Evolutionary conservation across 2,329 filamentous ascomycete species (phyloP).

Genomic region (Aspergillus flavus): DNA sequence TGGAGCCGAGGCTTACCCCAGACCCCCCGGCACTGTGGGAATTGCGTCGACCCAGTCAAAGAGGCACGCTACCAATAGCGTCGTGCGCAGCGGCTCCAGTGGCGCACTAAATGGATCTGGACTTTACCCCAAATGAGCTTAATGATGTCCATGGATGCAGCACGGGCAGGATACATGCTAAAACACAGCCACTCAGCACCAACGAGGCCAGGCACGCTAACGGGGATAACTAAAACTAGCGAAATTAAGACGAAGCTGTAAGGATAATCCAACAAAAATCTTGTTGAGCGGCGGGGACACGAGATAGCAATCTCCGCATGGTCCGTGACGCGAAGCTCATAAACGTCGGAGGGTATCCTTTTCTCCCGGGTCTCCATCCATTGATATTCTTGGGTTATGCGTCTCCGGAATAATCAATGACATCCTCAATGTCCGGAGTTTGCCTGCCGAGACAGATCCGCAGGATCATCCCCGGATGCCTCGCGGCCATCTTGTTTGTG

Average conservation of each 20-base stretch:
- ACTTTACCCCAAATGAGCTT: slow-evolving; percentile 1
- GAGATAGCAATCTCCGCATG: slow-evolving; percentile 2
- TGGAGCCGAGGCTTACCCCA: slow-evolving; percentile 4
- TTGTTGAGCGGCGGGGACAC: background rate
- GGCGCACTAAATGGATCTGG: slow-evolving; percentile 3
- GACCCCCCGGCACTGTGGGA: background rate
- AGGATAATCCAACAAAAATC: background rate
- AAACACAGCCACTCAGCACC: slow-evolving; percentile 4
- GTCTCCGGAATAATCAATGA: background rate
- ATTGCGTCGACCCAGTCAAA: background rate
- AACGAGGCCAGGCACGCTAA: background rate
- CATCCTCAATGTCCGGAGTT: slow-evolving; percentile 1
- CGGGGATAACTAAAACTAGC: background rate
- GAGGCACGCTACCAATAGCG: background rate
- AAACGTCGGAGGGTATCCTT: background rate
- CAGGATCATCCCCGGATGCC: slow-evolving; percentile 2
- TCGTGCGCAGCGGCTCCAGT: background rate
- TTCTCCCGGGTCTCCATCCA: background rate
- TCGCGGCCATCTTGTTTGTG: background rate
- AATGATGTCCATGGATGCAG: background rate
- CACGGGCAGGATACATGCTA: background rate
- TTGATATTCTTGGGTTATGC: background rate
- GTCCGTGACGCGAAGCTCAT: background rate
- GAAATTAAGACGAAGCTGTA: background rate
- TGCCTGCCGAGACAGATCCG: slow-evolving; percentile 2